Base-by-base conservation (phyloP, 768 basidiomycete species). In the Phanerochaete sordida region DNA sequence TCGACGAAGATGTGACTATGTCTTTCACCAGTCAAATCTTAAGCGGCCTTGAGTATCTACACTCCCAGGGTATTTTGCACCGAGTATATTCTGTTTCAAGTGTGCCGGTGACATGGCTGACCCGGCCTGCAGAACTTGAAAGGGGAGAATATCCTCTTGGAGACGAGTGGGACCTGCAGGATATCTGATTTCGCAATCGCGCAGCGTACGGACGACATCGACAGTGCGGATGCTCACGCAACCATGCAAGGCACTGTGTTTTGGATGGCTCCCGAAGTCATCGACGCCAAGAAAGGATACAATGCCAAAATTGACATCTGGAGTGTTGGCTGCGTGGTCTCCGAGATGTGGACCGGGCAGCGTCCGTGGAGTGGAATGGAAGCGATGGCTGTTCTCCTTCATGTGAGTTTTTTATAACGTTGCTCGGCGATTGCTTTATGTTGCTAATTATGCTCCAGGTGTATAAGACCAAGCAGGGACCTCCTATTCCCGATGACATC, bases 121-220 rank as follows among this genome's bases (percentile, higher is more conserved):
- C n/a, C n/a, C n/a, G n/a, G n/a, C n/a, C n/a, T 49, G 7, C 65
- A 95, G 93, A 95, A 99, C 73, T 77, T 99, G 65, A 99, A 99
- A 74, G 94, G 94, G 15, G 97, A 99, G 74, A 99, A 98, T 69
- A 97, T 99, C 68, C 84, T 99, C 19, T 93, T 98, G 19, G 96
- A 98, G 70, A 88, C 86, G 69, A 81, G 84, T 16, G 97, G 97
- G 0, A 77, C 90, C 24, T 97, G 95, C 81, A 98, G 98, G 76
- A 98, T 99, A 54, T 95, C 94, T 2, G 95, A 98, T 74, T 98
- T 98, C 69, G 97, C 97, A 43, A 98, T 98, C 59, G 96, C 94
- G n/a, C 98, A 98, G 75, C 84, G 92, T 62, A 94, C 87, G 62
- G 93, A 91, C 62, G 93, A 97, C 62, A 83, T 90, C 54, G 86